Conservation (phyloP, 164 flowering plant genomes). For the Sedum album region DNA sequence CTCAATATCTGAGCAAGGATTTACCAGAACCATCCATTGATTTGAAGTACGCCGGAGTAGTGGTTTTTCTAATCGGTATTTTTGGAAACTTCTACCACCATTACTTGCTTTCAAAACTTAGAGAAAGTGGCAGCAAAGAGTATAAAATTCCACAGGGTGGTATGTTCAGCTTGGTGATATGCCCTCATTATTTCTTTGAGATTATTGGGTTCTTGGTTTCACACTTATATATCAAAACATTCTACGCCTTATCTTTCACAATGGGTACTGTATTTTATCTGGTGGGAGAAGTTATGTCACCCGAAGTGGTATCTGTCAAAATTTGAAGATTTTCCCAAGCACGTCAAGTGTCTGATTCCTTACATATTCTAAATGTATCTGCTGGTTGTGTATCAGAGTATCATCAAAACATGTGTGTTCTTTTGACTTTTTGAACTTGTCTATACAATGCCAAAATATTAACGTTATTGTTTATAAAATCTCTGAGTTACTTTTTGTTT, state of each 20-base stretch:
- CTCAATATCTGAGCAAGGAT: conserved; percentile 32
- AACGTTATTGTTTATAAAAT: too few species aligned
- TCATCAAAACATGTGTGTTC: too few species aligned
- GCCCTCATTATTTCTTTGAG: conserved; percentile 79
- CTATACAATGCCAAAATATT: too few species aligned
- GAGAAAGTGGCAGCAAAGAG: conserved; percentile 26
- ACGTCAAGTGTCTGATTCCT: conserved; percentile 57
- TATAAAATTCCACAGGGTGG: conserved; percentile 70
- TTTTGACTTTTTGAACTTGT: too few species aligned
- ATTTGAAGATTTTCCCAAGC: conserved; percentile 50
- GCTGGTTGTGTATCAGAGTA: too few species aligned
- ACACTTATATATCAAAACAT: conserved; percentile 48
- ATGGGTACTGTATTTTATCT: conserved; percentile 35
- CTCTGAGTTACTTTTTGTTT: too few species aligned
- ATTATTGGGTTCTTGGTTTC: conserved; percentile 43
- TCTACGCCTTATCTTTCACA: conserved; percentile 29
- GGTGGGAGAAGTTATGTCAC: conserved; percentile 61
- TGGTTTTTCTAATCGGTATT: conserved; percentile 38
- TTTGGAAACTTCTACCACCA: conserved; percentile 75
- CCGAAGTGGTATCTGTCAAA: conserved; percentile 58
- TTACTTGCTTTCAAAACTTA: conserved; percentile 41
- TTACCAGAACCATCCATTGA: conserved; percentile 36
- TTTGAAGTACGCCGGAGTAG: conserved; percentile 34
- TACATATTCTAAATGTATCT: conserved; percentile 11
- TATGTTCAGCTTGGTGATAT: conserved; percentile 42